Base-by-base conservation (phyloP, 495 filamentous ascomycete species). In the Lasiosphaeria miniovina region DNA sequence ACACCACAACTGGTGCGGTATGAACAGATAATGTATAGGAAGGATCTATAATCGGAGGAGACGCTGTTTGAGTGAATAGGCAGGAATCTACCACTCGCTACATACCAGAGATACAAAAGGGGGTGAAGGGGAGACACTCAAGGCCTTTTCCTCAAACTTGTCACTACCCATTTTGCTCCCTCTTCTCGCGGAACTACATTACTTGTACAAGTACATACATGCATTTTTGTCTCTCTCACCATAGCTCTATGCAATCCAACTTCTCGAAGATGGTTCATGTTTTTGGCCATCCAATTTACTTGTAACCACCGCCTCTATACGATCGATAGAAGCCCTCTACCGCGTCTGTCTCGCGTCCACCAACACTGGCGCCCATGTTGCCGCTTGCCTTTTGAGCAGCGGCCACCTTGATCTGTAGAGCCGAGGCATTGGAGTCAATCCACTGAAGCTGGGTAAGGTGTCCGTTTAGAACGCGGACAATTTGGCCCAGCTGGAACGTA, bases 401-500 rank as follows among this genome's bases (percentile, higher is more conserved):
- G 12, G 71, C 69, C 49, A 97, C 88, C 80, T 93, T 93, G 45
- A 82, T 77, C 68, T 92, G 87, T 24, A 97, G 80, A 11, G 86
- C 84, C n/a, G 82, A 79, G 14, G 93, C 88, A 56, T 90, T 90
- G 55, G 85, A 82, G 70, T 98, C 93, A 69, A 98, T 96, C 77
- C 87, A 85, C 74, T 97, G 92, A 51, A 98, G 80, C 67, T 93
- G 88, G 14, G 84, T 81, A 43, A 98, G 84, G 71, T 98, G 94
- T 48, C 88, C 84, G 71, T 98, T 98, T 57, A 98, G 86, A 46
- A 98, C 90, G 54, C 87, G 87, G 51, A 98, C 91, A 64, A 98
- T 95, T 70, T 94, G 88, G 35, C 90, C 92, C 65, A 98, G 82
- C 91, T 97, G 34, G 35, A 17, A 51, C n/a, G 32, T 10, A 51